Evolutionary conservation across 805 yeast genomes (phyloP).

Genomic region (Diddensiella santjacobensis): DNA sequence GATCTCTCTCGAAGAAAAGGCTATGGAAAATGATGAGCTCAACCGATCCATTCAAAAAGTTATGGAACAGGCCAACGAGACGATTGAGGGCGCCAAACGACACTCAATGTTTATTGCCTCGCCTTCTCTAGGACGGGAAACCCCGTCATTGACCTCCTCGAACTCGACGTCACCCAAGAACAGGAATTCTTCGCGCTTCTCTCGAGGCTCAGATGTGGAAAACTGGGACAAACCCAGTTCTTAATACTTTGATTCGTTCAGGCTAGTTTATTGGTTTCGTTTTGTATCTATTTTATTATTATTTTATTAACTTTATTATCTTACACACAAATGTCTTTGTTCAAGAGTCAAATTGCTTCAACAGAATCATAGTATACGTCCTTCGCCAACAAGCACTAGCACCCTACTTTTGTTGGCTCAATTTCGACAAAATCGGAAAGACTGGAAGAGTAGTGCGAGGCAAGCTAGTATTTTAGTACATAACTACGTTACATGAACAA

Average conservation of each 20-base stretch:
- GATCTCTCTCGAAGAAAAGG: conserved; percentile 34
- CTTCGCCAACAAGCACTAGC: too few relatives aligned
- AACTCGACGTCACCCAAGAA: conserved; percentile 1
- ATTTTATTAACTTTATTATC: background rate
- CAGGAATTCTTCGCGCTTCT: conserved; percentile 4
- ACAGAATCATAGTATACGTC: too few relatives aligned
- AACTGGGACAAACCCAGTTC: background rate
- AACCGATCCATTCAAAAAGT: conserved; percentile 28
- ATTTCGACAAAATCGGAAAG: too few relatives aligned
- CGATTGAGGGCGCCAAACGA: conserved; percentile 28
- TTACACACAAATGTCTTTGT: too few relatives aligned
- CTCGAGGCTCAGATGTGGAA: conserved; percentile 3
- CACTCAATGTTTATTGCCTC: conserved; percentile 19
- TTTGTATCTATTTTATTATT: background rate
- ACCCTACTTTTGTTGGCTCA: too few relatives aligned
- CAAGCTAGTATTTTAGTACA: too few relatives aligned
- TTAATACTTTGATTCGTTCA: background rate
- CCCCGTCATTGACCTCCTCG: background rate
- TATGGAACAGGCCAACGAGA: conserved; percentile 28
- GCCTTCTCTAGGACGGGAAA: conserved; percentile 9
- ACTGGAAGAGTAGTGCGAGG: too few relatives aligned
- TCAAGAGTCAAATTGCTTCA: too few relatives aligned
- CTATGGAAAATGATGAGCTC: conserved; percentile 35
- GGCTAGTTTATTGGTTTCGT: background rate
- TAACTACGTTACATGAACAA: too few relatives aligned